phyloP scores from a whole-genome alignment of 371 early-diverging fungal genomes.

The Modicella reniformis region DNA sequence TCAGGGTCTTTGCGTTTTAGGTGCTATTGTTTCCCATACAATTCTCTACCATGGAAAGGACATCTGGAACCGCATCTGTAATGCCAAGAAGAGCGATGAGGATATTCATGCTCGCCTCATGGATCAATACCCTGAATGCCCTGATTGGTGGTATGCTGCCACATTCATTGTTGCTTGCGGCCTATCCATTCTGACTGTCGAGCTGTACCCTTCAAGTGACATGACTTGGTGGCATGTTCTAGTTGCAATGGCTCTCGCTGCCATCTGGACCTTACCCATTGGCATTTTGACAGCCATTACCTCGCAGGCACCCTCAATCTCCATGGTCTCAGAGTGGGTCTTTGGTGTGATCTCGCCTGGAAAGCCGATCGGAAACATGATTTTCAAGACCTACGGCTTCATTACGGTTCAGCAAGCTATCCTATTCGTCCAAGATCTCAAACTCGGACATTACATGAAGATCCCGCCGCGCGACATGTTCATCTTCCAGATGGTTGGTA shows the following conservation, averaged over 20 bases:
- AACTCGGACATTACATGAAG: slow-evolving; percentile 75
- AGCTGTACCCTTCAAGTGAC: slow-evolving; percentile 63
- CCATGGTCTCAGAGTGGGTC: slow-evolving; percentile 77
- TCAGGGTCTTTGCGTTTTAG: slow-evolving; percentile 67
- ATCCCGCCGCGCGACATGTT: slow-evolving; percentile 80
- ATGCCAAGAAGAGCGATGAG: slow-evolving; percentile 62
- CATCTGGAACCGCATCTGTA: slow-evolving; percentile 52
- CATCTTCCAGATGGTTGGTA: slow-evolving; percentile 67
- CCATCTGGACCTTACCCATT: slow-evolving; percentile 79
- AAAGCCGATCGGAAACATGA: slow-evolving; percentile 57
- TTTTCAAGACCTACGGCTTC: slow-evolving; percentile 65
- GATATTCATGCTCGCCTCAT: slow-evolving; percentile 77
- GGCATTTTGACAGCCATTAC: slow-evolving; percentile 81
- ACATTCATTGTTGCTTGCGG: slow-evolving; percentile 69
- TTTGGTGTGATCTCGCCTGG: slow-evolving; percentile 74
- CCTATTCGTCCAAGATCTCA: slow-evolving; percentile 60
- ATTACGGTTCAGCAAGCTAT: slow-evolving; percentile 68
- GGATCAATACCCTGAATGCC: slow-evolving; percentile 69
- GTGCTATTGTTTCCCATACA: slow-evolving; percentile 68
- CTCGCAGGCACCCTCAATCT: slow-evolving; percentile 76
- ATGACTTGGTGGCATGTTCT: slow-evolving; percentile 81
- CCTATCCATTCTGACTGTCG: slow-evolving; percentile 71
- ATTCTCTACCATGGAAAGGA: slow-evolving; percentile 65
- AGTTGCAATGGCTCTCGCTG: slow-evolving; percentile 71
- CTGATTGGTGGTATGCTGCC: slow-evolving; percentile 78